Evolutionary conservation across 768 basidiomycete genomes (phyloP).

Genomic region (Russula virescens): DNA sequence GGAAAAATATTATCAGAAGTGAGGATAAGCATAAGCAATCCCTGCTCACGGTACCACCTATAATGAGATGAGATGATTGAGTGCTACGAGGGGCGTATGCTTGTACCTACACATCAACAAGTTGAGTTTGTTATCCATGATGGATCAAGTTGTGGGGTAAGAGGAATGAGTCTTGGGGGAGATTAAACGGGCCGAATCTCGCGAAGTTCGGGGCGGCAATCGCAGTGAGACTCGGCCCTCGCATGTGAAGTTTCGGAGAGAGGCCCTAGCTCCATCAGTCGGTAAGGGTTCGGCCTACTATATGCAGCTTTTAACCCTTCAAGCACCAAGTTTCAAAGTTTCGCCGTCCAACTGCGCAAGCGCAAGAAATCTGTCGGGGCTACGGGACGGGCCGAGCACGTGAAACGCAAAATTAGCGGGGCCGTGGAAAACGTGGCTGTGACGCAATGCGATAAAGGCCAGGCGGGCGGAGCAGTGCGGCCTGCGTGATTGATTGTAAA

Average conservation of each 20-base stretch:
- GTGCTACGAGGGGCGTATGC: background rate
- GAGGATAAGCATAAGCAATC: background rate
- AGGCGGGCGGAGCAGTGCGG: background rate
- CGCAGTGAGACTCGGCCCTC: too few species aligned
- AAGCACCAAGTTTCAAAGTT: too few species aligned
- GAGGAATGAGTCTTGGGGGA: too few species aligned
- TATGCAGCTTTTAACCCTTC: too few species aligned
- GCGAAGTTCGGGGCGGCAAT: too few species aligned
- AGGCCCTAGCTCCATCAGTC: too few species aligned
- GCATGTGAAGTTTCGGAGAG: too few species aligned
- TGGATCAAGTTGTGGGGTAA: background rate
- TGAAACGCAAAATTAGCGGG: background rate
- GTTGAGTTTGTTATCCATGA: conserved; percentile 38
- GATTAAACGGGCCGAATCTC: too few species aligned
- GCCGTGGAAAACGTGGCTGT: background rate
- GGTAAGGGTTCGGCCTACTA: too few species aligned
- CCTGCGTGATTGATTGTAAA: background rate
- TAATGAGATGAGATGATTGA: conserved; percentile 23
- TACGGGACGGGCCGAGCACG: background rate
- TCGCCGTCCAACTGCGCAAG: too few species aligned
- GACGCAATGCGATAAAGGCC: conserved; percentile 7
- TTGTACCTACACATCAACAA: conserved; percentile 69
- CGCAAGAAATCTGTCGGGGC: too few species aligned
- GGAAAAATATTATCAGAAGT: background rate
- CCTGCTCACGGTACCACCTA: conserved; percentile 44